Evolutionary conservation across 805 yeast genomes (phyloP), one percentile per base, ranked within the genome.

Genomic region (Wickerhamiella bombiphila): DNA sequence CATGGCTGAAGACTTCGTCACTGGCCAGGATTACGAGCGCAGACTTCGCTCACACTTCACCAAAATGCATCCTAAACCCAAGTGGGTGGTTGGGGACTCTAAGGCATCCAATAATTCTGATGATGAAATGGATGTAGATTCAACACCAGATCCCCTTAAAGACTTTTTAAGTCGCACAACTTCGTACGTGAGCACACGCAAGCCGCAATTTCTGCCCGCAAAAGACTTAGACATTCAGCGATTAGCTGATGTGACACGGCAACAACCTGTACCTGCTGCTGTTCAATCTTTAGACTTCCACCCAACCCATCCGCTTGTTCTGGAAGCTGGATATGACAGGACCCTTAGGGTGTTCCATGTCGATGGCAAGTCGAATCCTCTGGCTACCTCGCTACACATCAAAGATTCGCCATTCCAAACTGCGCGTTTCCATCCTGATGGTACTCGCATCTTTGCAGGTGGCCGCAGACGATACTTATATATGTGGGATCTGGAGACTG

Each of bases 401-500:
- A 70, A 76, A 37, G 75, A 80, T 45, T 69, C 82, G 8, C 95
- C 97, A 3, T 68, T 91, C 34, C 80, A 77, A 47, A 69, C 80
- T 0, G 86, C 93, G 24, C 59, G 63, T 43, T 83, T 82, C 57
- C 70, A 72, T 40, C 63, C 59, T 37, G 72, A 64, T 34, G 60
- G 65, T 11, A 63, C 66, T 48, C 61, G 64, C 43, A 74, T 88
- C 7, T 77, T 72, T 53, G 80, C 93, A 2, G 94, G 80, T 43
- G 98, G 97, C 42, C 74, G 96, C 61, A 73, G 98, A 63, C 69
- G 81, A 41, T 86, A 77, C 55, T 76, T 91, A 82, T 82, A 80
- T 60, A 76, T 83, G 35, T 86, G 97, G 94, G 86, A 85, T 57
- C 64, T 91, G 36, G 72, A 73, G 13, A 61, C 69, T 1, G 85